Percentiles rank a stretch among this genome's conserved stretches.
phyloP scores from a whole-genome alignment of 345 rosid genomes.

The Turritis glabra region DNA sequence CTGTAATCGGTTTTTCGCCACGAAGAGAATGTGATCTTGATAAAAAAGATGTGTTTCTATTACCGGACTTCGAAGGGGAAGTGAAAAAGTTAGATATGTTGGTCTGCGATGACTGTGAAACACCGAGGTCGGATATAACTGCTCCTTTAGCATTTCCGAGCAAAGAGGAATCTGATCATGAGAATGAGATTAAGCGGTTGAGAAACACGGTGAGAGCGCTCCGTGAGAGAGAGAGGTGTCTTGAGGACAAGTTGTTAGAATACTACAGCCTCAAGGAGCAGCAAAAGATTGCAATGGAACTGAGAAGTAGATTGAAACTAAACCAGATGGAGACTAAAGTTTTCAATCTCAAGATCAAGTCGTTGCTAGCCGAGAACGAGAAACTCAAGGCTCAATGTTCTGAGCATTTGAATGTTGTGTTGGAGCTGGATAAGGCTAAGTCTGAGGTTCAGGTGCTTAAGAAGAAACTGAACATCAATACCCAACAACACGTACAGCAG shows the following conservation, averaged over 20 bases:
- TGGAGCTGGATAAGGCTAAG: slow-evolving; percentile 64
- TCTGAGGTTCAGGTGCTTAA: slow-evolving; percentile 58
- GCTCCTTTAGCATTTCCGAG: slow-evolving; percentile 45
- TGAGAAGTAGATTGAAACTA: slow-evolving; percentile 74
- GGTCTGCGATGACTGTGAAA: slow-evolving; percentile 31
- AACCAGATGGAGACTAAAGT: slow-evolving; percentile 74
- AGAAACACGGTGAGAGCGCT: slow-evolving; percentile 58
- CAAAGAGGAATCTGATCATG: slow-evolving; percentile 50
- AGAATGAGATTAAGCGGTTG: slow-evolving; percentile 63
- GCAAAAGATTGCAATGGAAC: slow-evolving; percentile 68
- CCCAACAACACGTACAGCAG: slow-evolving; percentile 73
- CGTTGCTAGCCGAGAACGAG: slow-evolving; percentile 64
- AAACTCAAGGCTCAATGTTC: slow-evolving; percentile 60
- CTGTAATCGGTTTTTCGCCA: slow-evolving; percentile 42
- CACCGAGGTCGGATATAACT: slow-evolving; percentile 44
- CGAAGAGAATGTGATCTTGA: slow-evolving; percentile 39
- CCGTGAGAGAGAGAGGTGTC: slow-evolving; percentile 69
- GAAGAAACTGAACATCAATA: slow-evolving; percentile 65
- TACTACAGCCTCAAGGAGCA: slow-evolving; percentile 87
- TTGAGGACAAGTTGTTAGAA: slow-evolving; percentile 74
- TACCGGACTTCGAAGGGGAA: slow-evolving; percentile 58
- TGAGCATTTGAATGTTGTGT: slow-evolving; percentile 50
- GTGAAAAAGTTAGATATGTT: slow-evolving; percentile 49
- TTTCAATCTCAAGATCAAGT: slow-evolving; percentile 66
- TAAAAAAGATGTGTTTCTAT: slow-evolving; percentile 51